A percentile compares a stretch with the other conserved stretches of the same genome.
phyloP scores from a whole-genome alignment of 2,329 filamentous ascomycete species.

The Nothophaeocryptopus gaeumannii region DNA sequence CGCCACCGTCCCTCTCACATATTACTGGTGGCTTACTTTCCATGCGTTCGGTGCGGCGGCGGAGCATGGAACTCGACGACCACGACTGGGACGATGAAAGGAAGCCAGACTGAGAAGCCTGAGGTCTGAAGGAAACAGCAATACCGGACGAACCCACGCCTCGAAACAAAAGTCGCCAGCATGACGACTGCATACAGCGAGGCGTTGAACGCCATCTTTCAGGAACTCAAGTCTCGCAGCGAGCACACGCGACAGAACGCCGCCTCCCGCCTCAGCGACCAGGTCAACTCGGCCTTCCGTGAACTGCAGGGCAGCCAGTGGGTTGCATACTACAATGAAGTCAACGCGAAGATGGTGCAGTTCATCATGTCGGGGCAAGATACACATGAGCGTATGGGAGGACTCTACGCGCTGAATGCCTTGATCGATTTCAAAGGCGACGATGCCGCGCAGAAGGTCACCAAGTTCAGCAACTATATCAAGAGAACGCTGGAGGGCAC shows the following conservation, averaged over 20 bases:
- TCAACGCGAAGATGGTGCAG: slow-evolving; percentile 63
- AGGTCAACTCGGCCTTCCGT: slow-evolving; percentile 32
- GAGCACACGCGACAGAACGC: slow-evolving; percentile 31
- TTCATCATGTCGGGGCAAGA: slow-evolving; percentile 84
- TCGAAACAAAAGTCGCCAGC: slow-evolving; percentile 4
- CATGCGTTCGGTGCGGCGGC: neutral
- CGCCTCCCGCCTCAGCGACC: slow-evolving; percentile 30
- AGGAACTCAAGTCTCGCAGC: slow-evolving; percentile 31
- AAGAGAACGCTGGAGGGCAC: slow-evolving; percentile 85
- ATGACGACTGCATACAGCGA: slow-evolving; percentile 34
- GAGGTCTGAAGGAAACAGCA: neutral
- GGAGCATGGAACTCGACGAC: slow-evolving; percentile 3
- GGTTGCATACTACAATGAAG: slow-evolving; percentile 62
- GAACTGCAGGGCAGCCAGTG: slow-evolving; percentile 83
- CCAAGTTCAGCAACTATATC: slow-evolving; percentile 87
- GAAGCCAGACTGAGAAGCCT: slow-evolving; percentile 9
- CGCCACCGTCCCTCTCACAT: neutral
- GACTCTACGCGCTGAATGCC: slow-evolving; percentile 85
- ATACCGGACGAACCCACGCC: neutral
- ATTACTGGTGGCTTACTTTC: neutral
- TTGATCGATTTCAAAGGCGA: slow-evolving; percentile 96
- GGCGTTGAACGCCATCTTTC: slow-evolving; percentile 31
- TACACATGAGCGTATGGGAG: slow-evolving; percentile 82
- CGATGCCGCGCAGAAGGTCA: slow-evolving; percentile 89
- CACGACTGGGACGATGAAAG: slow-evolving; percentile 6